Base-by-base conservation (phyloP, 2,329 filamentous ascomycete genomes). In the Grosmannia penicillata region DNA sequence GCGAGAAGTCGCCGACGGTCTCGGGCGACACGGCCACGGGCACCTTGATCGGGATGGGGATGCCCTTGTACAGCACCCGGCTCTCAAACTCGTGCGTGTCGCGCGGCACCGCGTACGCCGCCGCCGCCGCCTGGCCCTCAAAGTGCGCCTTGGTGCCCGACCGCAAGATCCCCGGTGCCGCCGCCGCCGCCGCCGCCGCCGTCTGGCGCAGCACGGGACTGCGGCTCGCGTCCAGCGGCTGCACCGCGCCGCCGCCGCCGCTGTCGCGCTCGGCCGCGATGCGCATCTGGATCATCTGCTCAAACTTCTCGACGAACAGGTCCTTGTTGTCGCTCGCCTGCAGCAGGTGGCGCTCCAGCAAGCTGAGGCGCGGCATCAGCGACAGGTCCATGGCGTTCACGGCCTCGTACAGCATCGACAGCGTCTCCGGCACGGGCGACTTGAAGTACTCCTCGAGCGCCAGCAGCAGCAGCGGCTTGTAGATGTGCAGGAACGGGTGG, bases 41-140 rank as follows among this genome's bases (percentile, higher is more conserved):
- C 8, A 98, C 80, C 60, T 96, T 96, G 62, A 98, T 85, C 1
- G 91, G 91, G 22, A 98, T 89, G 0, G 89, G 89, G 40, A 96
- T 91, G 45, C 86, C 85, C 61, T 95, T 93, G 63, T 98, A 98
- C 53, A 89, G 75, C 51, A 98, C 85, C 52, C 79, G 85, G 48
- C 84, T 93, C 62, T 96, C 91, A 53, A 94, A 96, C 58, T 98
- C 91, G 57, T 98, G 91, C 1, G 91, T 98, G 55, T 98, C 91
- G 51, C 91, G 73, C 8, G 91, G 89, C 13, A 93, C 73, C 2
- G 72, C 71, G 53, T 91, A 93, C 2, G 26, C 35, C 11, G 29
- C 17, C n/a, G n/a, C n/a, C n/a, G 70, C 67, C 14, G 74, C 68
- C 48, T 70, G 65, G n/a, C 67, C 68, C 47, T 77, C 68, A 23